Evolutionary conservation across 73 alveolate genomes (phyloP), one percentile per base, ranked within the genome.

Genomic region (Paramecium primaurelia): DNA sequence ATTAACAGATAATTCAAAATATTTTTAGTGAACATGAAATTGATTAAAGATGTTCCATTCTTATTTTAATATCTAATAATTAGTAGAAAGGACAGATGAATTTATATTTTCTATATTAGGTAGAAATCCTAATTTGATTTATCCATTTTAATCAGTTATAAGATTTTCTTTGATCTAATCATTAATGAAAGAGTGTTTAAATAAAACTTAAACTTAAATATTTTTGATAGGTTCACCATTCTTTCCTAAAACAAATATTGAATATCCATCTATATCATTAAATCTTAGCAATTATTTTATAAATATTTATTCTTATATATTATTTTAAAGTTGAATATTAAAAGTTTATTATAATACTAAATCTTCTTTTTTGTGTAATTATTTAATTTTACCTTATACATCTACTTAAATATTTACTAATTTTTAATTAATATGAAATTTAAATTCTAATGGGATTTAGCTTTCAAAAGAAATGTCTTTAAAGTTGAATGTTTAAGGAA

Each of bases 401-500:
- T 75, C 28, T 22, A 75, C n/a, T 75, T 34, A 37, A 6, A 75
- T 18, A n/a, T 5, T 14, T 4, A 22, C 2, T 11, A 75, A 7
- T 34, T 75, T 34, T 14, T 34, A 14, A 32, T 37, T 45, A 11
- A 89, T 38, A 22, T 84, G 95, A 47, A 92, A 92, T 85, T 94
- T 94, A 25, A 94, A 59, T 42, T 71, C 90, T 86, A 83, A 58
- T 36, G 92, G 95, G 28, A 92, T 44, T 77, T 92, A 69, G 64
- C 83, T 54, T 32, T 59, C 45, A 60, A 94, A 86, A 14, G 85
- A 8, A 25, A 94, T 8, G 71, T 92, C 92, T 26, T 86, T 92
- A 34, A 92, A 90, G n/a, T 71, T 18, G 32, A 54, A 54, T 1
- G 69, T 54, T 18, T 54, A 54, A n/a, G 69, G 36, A 54, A 54